Percentiles rank a stretch among this genome's conserved stretches.
Evolutionary conservation across 305 asterid genomes (phyloP).

Genomic region (Nicotiana rustica): DNA sequence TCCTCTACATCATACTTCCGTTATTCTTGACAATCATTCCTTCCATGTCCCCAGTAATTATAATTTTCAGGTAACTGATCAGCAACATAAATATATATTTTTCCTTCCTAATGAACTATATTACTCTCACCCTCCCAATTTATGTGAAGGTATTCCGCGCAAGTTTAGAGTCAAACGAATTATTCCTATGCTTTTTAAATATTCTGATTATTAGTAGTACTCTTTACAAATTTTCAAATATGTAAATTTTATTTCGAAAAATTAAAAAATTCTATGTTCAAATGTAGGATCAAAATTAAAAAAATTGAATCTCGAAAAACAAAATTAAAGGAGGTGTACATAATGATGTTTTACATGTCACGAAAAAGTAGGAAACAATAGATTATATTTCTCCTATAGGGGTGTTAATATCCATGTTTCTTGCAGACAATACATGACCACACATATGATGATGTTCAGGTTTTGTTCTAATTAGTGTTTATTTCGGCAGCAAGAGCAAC

Average conservation of each 20-base stretch:
- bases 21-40: slow-evolving; percentile 64
- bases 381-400: slow-evolving; percentile 38
- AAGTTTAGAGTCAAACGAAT: no score
- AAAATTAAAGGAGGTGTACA: background rate
- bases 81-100: background rate
- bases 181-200: no score
- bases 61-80: slow-evolving; percentile 63
- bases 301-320: no score
- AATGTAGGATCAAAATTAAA: no score
- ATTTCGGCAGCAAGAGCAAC: slow-evolving; percentile 50
- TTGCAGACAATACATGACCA: slow-evolving; percentile 81
- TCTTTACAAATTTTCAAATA: no score
- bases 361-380: slow-evolving; percentile 43
- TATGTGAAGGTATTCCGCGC: no score
- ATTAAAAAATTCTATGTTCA: no score
- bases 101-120: background rate
- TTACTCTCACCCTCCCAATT: no score
- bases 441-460: slow-evolving; percentile 63
- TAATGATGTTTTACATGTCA: slow-evolving; percentile 13
- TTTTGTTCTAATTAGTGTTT: slow-evolving; percentile 28
- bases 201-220: no score
- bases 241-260: no score
- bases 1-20: slow-evolving; percentile 69
- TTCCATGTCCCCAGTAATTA: slow-evolving; percentile 69
- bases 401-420: slow-evolving; percentile 42